Evolutionary conservation across 345 rosid genomes (phyloP).

Genomic region (Alliaria petiolata): DNA sequence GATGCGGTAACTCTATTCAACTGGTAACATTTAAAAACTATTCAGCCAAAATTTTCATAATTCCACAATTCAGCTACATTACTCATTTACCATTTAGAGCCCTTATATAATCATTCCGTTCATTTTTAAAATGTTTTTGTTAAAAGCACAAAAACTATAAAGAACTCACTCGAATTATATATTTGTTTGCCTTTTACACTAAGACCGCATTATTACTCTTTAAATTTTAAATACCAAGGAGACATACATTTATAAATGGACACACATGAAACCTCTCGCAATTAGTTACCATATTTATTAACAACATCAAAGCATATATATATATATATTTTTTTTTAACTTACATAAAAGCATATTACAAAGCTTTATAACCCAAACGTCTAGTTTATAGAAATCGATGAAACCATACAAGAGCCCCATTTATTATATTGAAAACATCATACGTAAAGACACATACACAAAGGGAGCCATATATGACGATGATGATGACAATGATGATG

Average conservation of each 20-base stretch:
- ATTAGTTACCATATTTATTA: not conserved
- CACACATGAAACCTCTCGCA: not conserved
- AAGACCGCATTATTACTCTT: not conserved
- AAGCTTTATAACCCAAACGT: not conserved
- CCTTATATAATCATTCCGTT: not conserved
- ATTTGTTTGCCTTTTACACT: no score
- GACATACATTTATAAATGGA: not conserved
- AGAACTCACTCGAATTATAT: no score
- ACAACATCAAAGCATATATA: not conserved
- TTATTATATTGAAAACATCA: constrained; percentile 5
- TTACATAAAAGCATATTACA: not conserved
- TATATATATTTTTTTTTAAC: no score
- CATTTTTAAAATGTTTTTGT: not conserved
- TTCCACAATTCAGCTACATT: no score
- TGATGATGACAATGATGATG: not conserved
- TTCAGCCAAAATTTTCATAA: no score
- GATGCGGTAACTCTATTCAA: no score
- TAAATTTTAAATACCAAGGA: not conserved
- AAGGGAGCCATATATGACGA: not conserved
- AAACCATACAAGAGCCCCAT: not conserved
- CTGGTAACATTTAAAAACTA: no score
- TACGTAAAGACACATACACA: not conserved
- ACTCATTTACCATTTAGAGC: no score
- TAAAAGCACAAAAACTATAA: not conserved
- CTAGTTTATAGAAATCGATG: not conserved